A percentile compares a stretch with the other conserved stretches of the same genome.
Conservation (phyloP, 352 stramenopile species). For the Globisporangium mamillatum region DNA sequence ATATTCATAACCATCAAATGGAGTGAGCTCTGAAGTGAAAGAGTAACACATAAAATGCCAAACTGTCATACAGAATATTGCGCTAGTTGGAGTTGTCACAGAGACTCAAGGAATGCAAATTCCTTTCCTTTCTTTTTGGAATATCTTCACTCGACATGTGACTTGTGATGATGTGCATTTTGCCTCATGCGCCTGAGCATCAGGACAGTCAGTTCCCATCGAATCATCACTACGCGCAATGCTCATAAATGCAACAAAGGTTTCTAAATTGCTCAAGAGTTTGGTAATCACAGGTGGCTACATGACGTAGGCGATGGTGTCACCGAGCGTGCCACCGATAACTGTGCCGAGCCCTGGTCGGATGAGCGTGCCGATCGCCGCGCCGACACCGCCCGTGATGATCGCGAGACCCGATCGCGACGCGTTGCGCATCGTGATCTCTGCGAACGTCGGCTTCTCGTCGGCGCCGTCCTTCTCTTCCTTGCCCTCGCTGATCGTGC, state of each 20-base stretch:
- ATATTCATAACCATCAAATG: not conserved
- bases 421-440: slow-evolving; percentile 55
- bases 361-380: slow-evolving; percentile 66
- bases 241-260: not conserved
- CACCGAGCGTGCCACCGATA: slow-evolving; percentile 71
- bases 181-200: not conserved
- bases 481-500: slow-evolving; percentile 28
- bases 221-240: not conserved
- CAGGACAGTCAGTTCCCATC: not conserved
- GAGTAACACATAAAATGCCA: not conserved
- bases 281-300: not conserved
- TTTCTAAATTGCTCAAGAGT: not conserved
- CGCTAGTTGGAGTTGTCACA: not conserved
- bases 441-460: slow-evolving; percentile 35
- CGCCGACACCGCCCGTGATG: slow-evolving; percentile 65
- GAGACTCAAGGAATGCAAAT: not conserved
- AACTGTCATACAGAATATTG: not conserved
- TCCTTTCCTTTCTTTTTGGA: not conserved
- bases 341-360: slow-evolving; percentile 75
- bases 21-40: not conserved
- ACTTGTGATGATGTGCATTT: not conserved
- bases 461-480: slow-evolving; percentile 29
- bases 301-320: slow-evolving; percentile 78
- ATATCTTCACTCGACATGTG: not conserved
- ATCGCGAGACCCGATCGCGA: slow-evolving; percentile 61